Evolutionary conservation across 148 eudicot genomes (phyloP).

Genomic region (Rhododendron mucronatum): DNA sequence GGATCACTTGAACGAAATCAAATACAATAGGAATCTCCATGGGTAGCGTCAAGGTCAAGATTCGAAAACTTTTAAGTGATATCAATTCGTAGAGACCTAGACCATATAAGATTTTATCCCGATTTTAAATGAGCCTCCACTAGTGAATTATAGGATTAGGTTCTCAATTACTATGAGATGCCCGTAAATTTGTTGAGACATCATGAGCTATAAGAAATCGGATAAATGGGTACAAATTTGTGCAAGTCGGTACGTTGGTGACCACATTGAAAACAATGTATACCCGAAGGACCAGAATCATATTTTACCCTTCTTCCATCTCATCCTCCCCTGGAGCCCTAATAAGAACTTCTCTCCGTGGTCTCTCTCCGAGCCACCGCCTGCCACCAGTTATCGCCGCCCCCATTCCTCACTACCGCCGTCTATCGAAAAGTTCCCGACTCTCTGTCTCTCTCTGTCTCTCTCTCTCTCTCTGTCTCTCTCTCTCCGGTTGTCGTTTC

Average conservation of each 20-base stretch:
- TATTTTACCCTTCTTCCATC: neutral
- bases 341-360: neutral
- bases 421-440: neutral
- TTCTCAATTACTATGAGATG: no score
- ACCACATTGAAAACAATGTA: neutral
- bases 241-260: neutral
- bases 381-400: neutral
- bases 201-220: neutral
- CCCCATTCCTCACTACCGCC: neutral
- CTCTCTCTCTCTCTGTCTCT: neutral
- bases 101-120: no score
- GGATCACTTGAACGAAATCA: no score
- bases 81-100: no score
- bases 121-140: no score
- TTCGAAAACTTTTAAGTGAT: no score
- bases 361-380: neutral
- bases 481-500: neutral
- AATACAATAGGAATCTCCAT: no score
- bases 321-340: neutral
- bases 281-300: neutral
- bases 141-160: no score
- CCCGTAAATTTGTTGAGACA: no score
- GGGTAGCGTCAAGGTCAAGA: no score
- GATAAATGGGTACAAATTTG: neutral
- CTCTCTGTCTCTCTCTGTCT: neutral